Evolutionary conservation across 495 filamentous ascomycete species (phyloP).

Genomic region (Apodospora peruviana): DNA sequence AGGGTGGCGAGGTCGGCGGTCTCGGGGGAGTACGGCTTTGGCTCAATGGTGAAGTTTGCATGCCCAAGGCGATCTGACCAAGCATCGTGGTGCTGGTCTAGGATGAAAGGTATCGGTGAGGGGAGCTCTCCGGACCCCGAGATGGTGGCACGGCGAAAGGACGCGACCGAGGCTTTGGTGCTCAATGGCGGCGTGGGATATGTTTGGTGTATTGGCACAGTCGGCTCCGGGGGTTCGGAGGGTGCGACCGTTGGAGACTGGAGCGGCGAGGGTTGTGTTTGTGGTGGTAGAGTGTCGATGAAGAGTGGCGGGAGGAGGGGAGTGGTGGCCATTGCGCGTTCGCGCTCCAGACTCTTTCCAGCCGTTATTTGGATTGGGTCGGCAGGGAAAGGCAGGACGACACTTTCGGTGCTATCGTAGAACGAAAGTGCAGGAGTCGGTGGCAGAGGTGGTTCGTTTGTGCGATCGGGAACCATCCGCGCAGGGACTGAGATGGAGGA

Average conservation of each 20-base stretch:
- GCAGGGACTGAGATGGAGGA: slow-evolving; percentile 61
- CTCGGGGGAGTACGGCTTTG: slow-evolving; percentile 71
- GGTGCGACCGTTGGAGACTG: slow-evolving; percentile 66
- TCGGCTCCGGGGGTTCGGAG: slow-evolving; percentile 17
- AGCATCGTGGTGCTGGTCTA: slow-evolving; percentile 63
- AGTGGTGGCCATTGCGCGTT: slow-evolving; percentile 63
- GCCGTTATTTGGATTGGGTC: slow-evolving; percentile 56
- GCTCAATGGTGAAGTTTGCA: slow-evolving; percentile 85
- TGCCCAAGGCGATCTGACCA: slow-evolving; percentile 84
- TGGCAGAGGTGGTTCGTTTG: slow-evolving; percentile 52
- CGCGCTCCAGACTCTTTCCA: slow-evolving; percentile 45
- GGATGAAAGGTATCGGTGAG: slow-evolving; percentile 49
- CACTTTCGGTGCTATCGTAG: slow-evolving; percentile 53
- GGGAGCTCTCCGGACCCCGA: slow-evolving; percentile 32
- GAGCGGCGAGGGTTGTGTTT: slow-evolving; percentile 62
- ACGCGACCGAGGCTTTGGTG: slow-evolving; percentile 70
- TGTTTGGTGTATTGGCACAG: slow-evolving; percentile 16
- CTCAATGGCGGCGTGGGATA: slow-evolving; percentile 75
- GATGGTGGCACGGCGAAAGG: slow-evolving; percentile 51
- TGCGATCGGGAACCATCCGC: slow-evolving; percentile 40
- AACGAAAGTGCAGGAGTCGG: slow-evolving; percentile 62
- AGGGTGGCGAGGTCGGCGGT: slow-evolving; percentile 52
- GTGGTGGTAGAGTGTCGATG: slow-evolving; percentile 38
- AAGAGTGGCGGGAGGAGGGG: slow-evolving; percentile 78
- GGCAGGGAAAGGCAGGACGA: slow-evolving; percentile 40